Evolutionary conservation across 495 filamentous ascomycete genomes (phyloP).

Genomic region (Talaromyces proteolyticus): DNA sequence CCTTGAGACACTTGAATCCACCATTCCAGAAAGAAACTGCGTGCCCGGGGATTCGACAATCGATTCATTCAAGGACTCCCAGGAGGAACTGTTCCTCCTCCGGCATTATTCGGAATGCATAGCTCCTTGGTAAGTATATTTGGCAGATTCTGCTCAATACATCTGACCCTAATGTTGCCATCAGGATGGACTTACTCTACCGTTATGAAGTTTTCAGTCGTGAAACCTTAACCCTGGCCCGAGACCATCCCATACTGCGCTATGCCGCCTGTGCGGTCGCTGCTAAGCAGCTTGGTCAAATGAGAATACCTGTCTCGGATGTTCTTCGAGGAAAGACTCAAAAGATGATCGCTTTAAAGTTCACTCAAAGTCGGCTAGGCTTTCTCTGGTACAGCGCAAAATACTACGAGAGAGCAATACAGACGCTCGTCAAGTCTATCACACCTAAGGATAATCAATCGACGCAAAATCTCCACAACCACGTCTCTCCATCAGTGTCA

Average conservation of each 20-base stretch:
- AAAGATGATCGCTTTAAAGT: slow-evolving; percentile 4
- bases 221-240: slow-evolving; percentile 9
- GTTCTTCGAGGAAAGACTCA: slow-evolving; percentile 6
- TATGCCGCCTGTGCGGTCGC: slow-evolving; percentile 17
- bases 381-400: slow-evolving; percentile 20
- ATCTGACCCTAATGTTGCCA: background rate
- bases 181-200: slow-evolving; percentile 1
- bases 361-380: slow-evolving; percentile 8
- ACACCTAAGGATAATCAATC: slow-evolving; percentile 8
- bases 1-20: background rate
- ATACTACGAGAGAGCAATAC: slow-evolving; percentile 5
- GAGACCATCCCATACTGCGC: slow-evolving; percentile 9
- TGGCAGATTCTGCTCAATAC: background rate
- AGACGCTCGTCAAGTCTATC: slow-evolving; percentile 12
- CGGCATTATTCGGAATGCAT: slow-evolving; percentile 12
- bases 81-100: slow-evolving; percentile 16
- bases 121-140: slow-evolving; percentile 15
- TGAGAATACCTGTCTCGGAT: slow-evolving; percentile 5
- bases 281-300: slow-evolving; percentile 17
- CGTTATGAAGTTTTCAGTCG: slow-evolving; percentile 8
- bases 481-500: background rate
- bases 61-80: slow-evolving; percentile 3
- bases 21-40: background rate
- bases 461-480: background rate
- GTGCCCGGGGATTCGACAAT: background rate